Conservation (phyloP, 2,329 filamentous ascomycete species). For the Falciphora oryzae region DNA sequence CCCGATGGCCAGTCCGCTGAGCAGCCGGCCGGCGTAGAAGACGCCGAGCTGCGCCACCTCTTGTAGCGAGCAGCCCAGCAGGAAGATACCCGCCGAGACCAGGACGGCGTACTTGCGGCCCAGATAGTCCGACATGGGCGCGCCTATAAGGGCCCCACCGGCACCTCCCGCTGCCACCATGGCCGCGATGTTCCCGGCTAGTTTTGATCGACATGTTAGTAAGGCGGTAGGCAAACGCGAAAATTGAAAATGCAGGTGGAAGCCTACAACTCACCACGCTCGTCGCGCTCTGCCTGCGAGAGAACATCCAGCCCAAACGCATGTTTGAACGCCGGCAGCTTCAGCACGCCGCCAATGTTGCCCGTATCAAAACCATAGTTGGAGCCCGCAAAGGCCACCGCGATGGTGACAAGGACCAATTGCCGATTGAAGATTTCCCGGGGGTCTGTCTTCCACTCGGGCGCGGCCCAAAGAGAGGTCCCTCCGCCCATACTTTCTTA, state of each 20-base stretch:
- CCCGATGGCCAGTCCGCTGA: slow-evolving; percentile 30
- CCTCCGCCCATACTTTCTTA: slow-evolving; percentile 28
- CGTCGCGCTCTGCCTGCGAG: slow-evolving; percentile 22
- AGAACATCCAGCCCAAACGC: slow-evolving; percentile 29
- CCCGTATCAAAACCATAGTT: slow-evolving; percentile 34
- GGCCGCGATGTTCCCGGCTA: slow-evolving; percentile 26
- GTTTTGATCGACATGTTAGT: slow-evolving; percentile 4
- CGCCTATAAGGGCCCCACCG: slow-evolving; percentile 29
- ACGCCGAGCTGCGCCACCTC: slow-evolving; percentile 28
- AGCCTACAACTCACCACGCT: slow-evolving; percentile 15
- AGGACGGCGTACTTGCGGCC: slow-evolving; percentile 26
- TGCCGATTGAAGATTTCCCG: slow-evolving; percentile 30
- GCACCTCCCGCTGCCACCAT: slow-evolving; percentile 31
- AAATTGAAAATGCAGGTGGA: too few relatives aligned
- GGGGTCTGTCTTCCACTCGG: slow-evolving; percentile 30
- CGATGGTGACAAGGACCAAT: slow-evolving; percentile 26
- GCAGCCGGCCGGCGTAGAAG: slow-evolving; percentile 30
- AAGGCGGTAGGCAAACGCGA: background rate
- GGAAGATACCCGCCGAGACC: slow-evolving; percentile 25
- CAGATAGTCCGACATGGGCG: slow-evolving; percentile 30
- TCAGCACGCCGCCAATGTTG: slow-evolving; percentile 33
- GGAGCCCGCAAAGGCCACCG: slow-evolving; percentile 31
- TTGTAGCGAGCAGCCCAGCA: slow-evolving; percentile 29
- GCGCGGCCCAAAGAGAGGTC: slow-evolving; percentile 31
- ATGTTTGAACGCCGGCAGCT: slow-evolving; percentile 28